These are phyloP conservation scores for Paramecium octaurelia DNA, from an alignment of 73 alveolate genomes.

Conservation along the genomic window DNA sequence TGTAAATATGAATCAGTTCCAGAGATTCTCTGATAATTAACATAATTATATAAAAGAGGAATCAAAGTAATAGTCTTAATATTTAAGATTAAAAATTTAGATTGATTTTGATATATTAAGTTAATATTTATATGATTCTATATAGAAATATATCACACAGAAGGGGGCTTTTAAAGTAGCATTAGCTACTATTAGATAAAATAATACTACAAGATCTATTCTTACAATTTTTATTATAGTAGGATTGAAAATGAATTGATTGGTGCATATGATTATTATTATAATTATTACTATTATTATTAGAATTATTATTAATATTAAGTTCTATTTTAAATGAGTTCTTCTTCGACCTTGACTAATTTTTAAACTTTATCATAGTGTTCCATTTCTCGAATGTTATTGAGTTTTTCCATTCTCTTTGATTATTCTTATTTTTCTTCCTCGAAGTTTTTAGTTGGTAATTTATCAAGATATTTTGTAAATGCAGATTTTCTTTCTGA, in stretches of 20 bases:
- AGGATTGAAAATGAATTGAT: not conserved
- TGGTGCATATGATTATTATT: not conserved
- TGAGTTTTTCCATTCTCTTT: not conserved
- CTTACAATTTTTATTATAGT: not conserved
- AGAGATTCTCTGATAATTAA: not conserved
- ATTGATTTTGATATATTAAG: not conserved
- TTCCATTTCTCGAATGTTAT: not conserved
- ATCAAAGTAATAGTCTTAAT: too few relatives aligned
- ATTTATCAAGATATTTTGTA: conserved; percentile 2
- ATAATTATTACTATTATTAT: not conserved
- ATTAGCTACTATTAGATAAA: not conserved
- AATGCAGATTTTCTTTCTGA: not conserved
- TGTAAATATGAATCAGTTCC: not conserved
- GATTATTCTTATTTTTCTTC: not conserved
- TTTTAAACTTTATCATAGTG: not conserved
- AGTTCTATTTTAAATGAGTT: not conserved
- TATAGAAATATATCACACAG: not conserved
- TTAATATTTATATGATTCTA: not conserved
- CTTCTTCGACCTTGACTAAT: not conserved
- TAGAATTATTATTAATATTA: not conserved
- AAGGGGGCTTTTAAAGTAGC: not conserved
- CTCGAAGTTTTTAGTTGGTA: conserved; percentile 20
- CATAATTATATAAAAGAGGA: not conserved
- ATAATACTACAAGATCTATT: not conserved
- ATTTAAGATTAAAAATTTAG: too few relatives aligned